These are phyloP conservation scores for Penicillium sp. DNA, from an alignment of 2,329 filamentous ascomycete genomes.

Conservation along the genomic window DNA sequence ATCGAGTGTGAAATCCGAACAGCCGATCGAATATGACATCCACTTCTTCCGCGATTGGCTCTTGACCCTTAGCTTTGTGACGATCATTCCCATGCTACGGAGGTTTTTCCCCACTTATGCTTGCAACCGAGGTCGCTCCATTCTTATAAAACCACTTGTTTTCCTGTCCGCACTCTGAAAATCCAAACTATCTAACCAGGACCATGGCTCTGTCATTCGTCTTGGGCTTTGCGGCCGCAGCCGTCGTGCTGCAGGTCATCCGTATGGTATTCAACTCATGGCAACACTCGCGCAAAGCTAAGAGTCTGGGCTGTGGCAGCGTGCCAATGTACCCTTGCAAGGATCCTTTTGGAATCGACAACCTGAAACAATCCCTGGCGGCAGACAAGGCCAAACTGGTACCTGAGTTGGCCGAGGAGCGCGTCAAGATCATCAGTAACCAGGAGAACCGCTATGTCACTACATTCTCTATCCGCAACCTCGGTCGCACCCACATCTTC, in stretches of 20 bases:
- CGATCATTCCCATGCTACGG: neutral
- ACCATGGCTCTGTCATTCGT: conserved; percentile 20
- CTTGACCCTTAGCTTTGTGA: neutral
- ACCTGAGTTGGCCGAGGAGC: conserved; percentile 18
- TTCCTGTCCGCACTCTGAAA: neutral
- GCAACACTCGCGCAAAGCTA: conserved; percentile 27
- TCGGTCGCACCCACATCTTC: conserved; percentile 23
- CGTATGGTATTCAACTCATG: conserved; percentile 21
- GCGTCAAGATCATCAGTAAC: conserved; percentile 19
- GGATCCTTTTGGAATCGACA: conserved; percentile 26
- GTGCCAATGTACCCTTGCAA: conserved; percentile 24
- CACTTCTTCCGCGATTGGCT: neutral
- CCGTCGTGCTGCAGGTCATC: conserved; percentile 22
- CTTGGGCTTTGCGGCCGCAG: conserved; percentile 22
- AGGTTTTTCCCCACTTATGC: neutral
- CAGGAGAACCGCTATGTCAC: conserved; percentile 24
- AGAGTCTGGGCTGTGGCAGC: conserved; percentile 21
- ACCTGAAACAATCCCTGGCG: conserved; percentile 19
- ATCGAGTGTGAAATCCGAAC: neutral
- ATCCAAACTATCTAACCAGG: neutral
- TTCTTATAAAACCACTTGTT: conserved; percentile 3
- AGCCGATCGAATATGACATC: neutral
- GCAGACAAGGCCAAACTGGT: conserved; percentile 25
- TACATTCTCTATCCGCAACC: conserved; percentile 24
- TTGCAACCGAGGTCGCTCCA: neutral